Evolutionary conservation across 768 basidiomycete species (phyloP).

Genomic region (Tulasnella sp.): DNA sequence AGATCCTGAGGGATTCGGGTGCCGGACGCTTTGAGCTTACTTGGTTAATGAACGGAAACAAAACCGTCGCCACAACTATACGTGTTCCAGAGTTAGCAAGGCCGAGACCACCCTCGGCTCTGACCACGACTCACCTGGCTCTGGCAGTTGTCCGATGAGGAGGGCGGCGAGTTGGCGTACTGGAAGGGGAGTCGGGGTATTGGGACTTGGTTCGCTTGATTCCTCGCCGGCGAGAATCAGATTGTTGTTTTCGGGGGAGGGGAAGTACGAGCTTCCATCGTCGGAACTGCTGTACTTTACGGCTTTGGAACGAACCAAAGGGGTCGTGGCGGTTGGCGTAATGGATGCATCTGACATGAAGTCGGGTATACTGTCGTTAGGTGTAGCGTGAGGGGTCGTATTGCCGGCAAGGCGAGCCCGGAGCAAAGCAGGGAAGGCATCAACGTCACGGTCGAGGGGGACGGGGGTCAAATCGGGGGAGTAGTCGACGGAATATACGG

Average conservation of each 20-base stretch:
- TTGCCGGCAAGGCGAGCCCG: background rate
- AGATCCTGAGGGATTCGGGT: background rate
- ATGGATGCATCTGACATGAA: constrained; percentile 12
- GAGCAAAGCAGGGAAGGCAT: constrained; percentile 2
- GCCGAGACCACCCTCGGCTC: background rate
- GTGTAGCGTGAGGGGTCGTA: background rate
- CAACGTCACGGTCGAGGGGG: background rate
- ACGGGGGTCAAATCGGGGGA: background rate
- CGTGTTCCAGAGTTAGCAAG: background rate
- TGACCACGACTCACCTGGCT: constrained; percentile 23
- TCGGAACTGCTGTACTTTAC: constrained; percentile 11
- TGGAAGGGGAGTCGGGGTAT: constrained; percentile 27
- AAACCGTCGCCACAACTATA: constrained; percentile 20
- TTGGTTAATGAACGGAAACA: constrained; percentile 30
- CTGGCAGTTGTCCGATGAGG: constrained; percentile 27
- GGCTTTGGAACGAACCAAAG: constrained; percentile 14
- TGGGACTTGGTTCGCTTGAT: background rate
- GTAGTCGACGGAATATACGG: background rate
- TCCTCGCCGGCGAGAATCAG: background rate
- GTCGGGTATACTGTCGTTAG: background rate
- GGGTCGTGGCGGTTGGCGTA: background rate
- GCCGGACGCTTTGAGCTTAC: background rate
- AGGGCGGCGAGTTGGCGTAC: constrained; percentile 24
- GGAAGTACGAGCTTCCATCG: constrained; percentile 6
- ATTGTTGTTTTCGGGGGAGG: background rate